Conservation (phyloP, 805 yeast genomes). For the Yarrowia sp. region DNA sequence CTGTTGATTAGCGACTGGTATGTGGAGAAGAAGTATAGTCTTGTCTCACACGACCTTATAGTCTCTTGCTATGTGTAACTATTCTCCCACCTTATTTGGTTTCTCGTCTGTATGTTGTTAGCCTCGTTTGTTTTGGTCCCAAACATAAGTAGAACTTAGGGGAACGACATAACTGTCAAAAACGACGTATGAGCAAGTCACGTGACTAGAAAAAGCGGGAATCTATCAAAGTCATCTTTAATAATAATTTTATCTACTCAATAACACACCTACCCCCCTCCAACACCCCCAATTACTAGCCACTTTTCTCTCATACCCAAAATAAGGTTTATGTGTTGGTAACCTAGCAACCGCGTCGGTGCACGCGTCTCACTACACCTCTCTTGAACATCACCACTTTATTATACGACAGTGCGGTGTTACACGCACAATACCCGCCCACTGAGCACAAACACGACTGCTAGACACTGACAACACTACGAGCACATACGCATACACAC, state of each 20-base stretch:
- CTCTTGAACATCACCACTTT: background rate
- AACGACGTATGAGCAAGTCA: too few species aligned
- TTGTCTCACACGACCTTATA: too few species aligned
- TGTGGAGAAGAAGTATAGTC: background rate
- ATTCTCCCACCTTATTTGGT: constrained; percentile 8
- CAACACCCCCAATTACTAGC: background rate
- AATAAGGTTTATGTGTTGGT: constrained; percentile 1
- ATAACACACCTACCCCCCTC: background rate
- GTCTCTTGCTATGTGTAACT: constrained; percentile 11
- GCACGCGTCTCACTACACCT: constrained; percentile 35
- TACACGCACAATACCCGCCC: too few species aligned
- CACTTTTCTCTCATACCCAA: background rate
- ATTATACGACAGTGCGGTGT: background rate
- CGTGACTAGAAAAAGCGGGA: too few species aligned
- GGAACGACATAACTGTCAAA: too few species aligned
- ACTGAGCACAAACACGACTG: too few species aligned
- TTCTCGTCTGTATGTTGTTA: background rate
- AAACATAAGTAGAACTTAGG: background rate
- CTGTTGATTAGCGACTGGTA: background rate
- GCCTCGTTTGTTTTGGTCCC: constrained; percentile 16
- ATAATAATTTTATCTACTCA: too few species aligned
- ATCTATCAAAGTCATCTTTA: too few species aligned
- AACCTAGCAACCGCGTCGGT: constrained; percentile 32
- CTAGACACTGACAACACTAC: background rate
- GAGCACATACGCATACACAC: background rate